A percentile compares a stretch with the other conserved stretches of the same genome.
phyloP scores from a whole-genome alignment of 805 yeast genomes.

The Myxozyma kluyveri region DNA sequence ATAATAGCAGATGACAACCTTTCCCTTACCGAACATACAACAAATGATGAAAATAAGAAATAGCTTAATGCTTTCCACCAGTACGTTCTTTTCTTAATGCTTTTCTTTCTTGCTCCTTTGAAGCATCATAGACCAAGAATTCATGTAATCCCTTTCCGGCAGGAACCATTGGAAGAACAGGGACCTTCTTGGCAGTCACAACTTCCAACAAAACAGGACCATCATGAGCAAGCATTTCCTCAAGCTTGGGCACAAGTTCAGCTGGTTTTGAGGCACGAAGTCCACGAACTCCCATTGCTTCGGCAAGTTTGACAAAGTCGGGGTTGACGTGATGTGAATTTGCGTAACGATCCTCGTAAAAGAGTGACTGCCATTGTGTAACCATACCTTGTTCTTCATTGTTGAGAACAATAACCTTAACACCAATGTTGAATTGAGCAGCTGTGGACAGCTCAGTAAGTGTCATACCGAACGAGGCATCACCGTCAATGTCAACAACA shows the following conservation, averaged over 20 bases:
- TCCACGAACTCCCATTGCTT: conserved; percentile 88
- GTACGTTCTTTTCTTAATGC: conserved; percentile 23
- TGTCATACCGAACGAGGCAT: conserved; percentile 99
- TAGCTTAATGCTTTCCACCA: conserved; percentile 13
- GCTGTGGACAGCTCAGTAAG: conserved; percentile 90
- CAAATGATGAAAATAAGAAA: background rate
- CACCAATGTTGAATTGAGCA: conserved; percentile 87
- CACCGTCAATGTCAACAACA: conserved; percentile 97
- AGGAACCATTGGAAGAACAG: conserved; percentile 97
- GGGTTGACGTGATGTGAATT: conserved; percentile 97
- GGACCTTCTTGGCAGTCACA: conserved; percentile 82
- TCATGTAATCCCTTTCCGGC: conserved; percentile 93
- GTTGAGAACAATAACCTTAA: conserved; percentile 83
- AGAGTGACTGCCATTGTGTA: conserved; percentile 97
- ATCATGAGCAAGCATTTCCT: conserved; percentile 67
- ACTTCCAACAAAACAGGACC: conserved; percentile 94
- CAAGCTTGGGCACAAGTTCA: conserved; percentile 57
- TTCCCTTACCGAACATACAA: background rate
- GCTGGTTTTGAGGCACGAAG: conserved; percentile 68
- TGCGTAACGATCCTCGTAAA: conserved; percentile 95
- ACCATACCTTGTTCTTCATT: conserved; percentile 99
- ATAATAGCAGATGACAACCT: background rate
- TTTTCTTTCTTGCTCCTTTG: conserved; percentile 58
- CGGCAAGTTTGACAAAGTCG: conserved; percentile 87
- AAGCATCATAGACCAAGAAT: conserved; percentile 82